Conservation (phyloP, 2,329 filamentous ascomycete species). For the Diplodia intermedia region DNA sequence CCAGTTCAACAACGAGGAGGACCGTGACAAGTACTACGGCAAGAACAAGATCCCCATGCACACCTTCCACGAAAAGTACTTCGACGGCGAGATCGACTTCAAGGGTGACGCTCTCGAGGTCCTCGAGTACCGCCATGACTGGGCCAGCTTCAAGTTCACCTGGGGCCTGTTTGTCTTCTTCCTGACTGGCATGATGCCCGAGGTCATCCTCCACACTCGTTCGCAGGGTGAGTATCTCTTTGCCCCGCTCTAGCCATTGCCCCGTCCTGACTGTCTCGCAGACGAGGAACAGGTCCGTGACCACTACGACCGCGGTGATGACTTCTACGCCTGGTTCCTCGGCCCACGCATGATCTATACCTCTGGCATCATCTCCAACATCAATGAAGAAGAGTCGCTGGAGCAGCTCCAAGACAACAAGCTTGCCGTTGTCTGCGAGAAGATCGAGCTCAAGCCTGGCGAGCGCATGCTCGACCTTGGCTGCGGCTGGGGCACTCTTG, state of each 20-base stretch:
- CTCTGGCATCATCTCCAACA: constrained; percentile 89
- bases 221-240: constrained; percentile 72
- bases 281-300: constrained; percentile 98
- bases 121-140: constrained; percentile 94
- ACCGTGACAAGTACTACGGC: constrained; percentile 73
- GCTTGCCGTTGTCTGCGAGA: constrained; percentile 91
- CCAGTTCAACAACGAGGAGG: constrained; percentile 71
- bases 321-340: constrained; percentile 98
- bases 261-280: constrained; percentile 46
- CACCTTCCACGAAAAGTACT: constrained; percentile 98
- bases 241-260: background rate
- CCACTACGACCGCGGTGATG: constrained; percentile 97
- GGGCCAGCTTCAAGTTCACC: constrained; percentile 94
- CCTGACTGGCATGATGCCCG: constrained; percentile 83
- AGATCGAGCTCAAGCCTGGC: constrained; percentile 82
- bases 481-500: constrained; percentile 96
- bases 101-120: constrained; percentile 90
- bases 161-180: constrained; percentile 85
- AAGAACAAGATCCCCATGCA: constrained; percentile 85
- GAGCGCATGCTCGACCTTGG: constrained; percentile 92
- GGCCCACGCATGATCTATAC: constrained; percentile 99
- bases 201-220: constrained; percentile 90
- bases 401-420: constrained; percentile 99
- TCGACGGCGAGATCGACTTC: constrained; percentile 92
- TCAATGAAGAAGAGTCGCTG: constrained; percentile 84